These are phyloP conservation scores for Tuctoria greenei DNA, from an alignment of 176 grass and related monocot species.

Conservation along the genomic window DNA sequence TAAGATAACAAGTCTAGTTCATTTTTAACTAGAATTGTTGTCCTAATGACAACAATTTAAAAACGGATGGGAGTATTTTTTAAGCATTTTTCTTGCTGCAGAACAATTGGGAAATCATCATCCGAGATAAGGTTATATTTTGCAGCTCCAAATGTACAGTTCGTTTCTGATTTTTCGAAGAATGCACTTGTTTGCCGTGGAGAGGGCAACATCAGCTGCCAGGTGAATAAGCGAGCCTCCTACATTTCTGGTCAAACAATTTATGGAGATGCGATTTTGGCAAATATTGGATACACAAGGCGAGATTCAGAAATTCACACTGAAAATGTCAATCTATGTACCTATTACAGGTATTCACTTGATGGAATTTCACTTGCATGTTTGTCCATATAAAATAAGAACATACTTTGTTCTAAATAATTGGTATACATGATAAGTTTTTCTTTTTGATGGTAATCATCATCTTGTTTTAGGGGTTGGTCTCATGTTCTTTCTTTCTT, in stretches of 20 bases:
- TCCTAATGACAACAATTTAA: too few species aligned
- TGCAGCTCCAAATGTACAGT: conserved; percentile 46
- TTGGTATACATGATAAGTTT: background rate
- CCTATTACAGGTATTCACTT: conserved; percentile 72
- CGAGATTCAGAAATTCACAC: conserved; percentile 62
- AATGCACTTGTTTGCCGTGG: conserved; percentile 22
- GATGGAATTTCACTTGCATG: conserved; percentile 33
- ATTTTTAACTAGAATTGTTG: too few species aligned
- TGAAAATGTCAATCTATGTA: conserved; percentile 71
- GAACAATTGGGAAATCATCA: conserved; percentile 89
- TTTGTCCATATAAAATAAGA: background rate
- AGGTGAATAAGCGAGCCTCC: conserved; percentile 73
- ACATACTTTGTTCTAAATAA: conserved; percentile 15
- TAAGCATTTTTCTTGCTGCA: conserved; percentile 48
- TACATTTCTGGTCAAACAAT: conserved; percentile 90
- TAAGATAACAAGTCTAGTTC: too few species aligned
- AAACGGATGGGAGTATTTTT: background rate
- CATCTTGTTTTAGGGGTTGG: conserved; percentile 22
- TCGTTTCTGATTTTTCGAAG: conserved; percentile 46
- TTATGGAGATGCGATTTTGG: conserved; percentile 84
- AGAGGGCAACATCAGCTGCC: conserved; percentile 30
- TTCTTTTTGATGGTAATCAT: conserved; percentile 4
- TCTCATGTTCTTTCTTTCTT: background rate
- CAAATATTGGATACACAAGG: conserved; percentile 84
- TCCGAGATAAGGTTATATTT: conserved; percentile 93